Evolutionary conservation across 2,329 filamentous ascomycete genomes (phyloP), one percentile per base, ranked within the genome.

Genomic region (Ophiostoma triangulosporum): DNA sequence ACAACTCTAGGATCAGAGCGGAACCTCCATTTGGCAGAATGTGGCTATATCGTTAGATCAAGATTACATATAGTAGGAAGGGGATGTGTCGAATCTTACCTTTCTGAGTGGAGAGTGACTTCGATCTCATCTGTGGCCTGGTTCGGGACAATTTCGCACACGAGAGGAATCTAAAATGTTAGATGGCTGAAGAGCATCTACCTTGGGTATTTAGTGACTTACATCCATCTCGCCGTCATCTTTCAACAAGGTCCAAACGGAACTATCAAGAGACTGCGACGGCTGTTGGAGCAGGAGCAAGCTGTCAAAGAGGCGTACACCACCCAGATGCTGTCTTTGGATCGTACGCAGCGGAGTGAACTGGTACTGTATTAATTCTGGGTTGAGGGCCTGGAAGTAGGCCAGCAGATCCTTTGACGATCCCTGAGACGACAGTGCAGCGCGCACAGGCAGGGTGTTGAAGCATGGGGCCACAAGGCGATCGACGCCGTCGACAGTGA

Each of bases 391-490:
- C 14, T 60, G 59, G 24, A 60, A 56, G 17, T 58, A 54, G 3
- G 50, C 8, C 48, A 59, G 6, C 11, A 89, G 63, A 5, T 81
- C 75, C 0, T 72, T 60, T 54, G 82, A 81, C 15, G 73, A 74
- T 1, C 65, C 69, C 2, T 64, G 64, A 3, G 63, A 63, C 1
- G 72, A 67, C 9, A 86, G 57, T 31, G 79, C 68, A 15, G 80
- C 68, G 26, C 88, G 77, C 1, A 89, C 63, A 0, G 90, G 88
- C 12, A 95, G 68, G 0, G 90, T 95, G 63, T 95, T 96, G 72
- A 96, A 95, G 64, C 88, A 95, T 0, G 90, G 90, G 0, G 87
- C 88, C n/a, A 94, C 78, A 6, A 95, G 75, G 4, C 74, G 71
- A 35, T 90, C 81, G 11, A 91, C 71, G 0, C 76, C 77, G 6